Base-by-base conservation (phyloP, 306 rosid genomes). In the Hippophae tibetana region DNA sequence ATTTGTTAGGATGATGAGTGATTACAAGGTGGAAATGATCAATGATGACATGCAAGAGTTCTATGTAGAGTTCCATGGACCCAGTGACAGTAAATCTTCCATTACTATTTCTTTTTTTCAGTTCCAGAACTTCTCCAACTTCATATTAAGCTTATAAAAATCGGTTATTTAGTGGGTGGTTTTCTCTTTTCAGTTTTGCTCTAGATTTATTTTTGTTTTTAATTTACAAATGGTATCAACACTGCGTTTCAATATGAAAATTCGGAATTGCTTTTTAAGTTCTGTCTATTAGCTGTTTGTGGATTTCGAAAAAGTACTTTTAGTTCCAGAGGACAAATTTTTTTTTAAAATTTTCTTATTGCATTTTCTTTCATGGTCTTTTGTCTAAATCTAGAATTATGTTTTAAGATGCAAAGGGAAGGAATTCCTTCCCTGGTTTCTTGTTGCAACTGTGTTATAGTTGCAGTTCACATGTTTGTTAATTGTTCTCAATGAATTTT, bases 21-120 rank as follows among this genome's bases (percentile, higher is more conserved):
- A 85, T 81, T 85, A 82, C 72, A 85, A 84, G 80, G 95, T 87
- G 60, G 97, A 90, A 61, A 87, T 76, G 81, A 72, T 82, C 82
- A 76, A 87, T 63, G 94, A 90, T 81, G 75, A 74, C 75, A 81
- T 83, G 87, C 94, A 81, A 53, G 94, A 87, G 70, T 85, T 90
- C 70, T 77, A 70, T 81, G 92, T 90, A n/a, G 73, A 90, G 62
- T 87, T 87, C 55, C 88, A 83, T 47, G 96, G 97, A 14, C 96
- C 94, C 56, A 77, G 74, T 72, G 87, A 85, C 18, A 85, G 95
- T 87, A 76, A 77, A 54, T 69, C 69, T 49, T 72, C 66, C 52
- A 52, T 38, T 57, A 76, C 72, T 78, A 52, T 57, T 1, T 67
- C 60, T 61, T 31, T 52, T 5, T 67, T 71, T 62, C 3, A 2